phyloP scores from a whole-genome alignment of 139 green algal species.

The Tetraselmis chui region DNA sequence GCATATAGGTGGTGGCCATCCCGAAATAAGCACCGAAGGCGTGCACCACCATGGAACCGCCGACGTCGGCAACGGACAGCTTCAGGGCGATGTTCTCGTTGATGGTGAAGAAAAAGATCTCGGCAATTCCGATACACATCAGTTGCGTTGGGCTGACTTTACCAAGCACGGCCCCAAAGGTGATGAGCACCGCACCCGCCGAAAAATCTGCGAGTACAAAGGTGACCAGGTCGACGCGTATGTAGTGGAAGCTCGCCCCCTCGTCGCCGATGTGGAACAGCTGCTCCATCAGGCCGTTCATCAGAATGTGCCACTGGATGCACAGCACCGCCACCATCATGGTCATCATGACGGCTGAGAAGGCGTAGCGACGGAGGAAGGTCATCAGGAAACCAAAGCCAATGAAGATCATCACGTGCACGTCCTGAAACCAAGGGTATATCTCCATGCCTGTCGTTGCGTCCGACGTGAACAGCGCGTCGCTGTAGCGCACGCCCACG shows the following conservation, averaged over 20 bases:
- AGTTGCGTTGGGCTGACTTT: constrained; percentile 50
- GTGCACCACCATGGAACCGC: constrained; percentile 37
- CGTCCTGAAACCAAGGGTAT: no score
- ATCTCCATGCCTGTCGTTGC: no score
- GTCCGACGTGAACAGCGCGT: no score
- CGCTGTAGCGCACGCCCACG: no score
- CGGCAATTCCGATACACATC: constrained; percentile 32
- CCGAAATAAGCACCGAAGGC: constrained; percentile 46
- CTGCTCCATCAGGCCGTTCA: constrained; percentile 22
- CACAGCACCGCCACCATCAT: constrained; percentile 40
- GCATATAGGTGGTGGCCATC: constrained; percentile 29
- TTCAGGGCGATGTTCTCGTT: constrained; percentile 16
- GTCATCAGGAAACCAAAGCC: constrained; percentile 61
- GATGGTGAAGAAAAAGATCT: constrained; percentile 40
- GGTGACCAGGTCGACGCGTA: constrained; percentile 43
- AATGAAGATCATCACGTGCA: neutral
- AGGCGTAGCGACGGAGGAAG: constrained; percentile 47
- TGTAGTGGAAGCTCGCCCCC: constrained; percentile 3
- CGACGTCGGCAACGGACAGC: constrained; percentile 11
- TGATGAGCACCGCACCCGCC: constrained; percentile 50
- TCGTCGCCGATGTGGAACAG: neutral
- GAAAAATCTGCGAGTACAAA: constrained; percentile 50
- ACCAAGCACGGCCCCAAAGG: constrained; percentile 55
- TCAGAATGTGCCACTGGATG: constrained; percentile 35
- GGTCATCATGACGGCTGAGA: constrained; percentile 48